These are phyloP conservation scores for Syzygium aqueum DNA, from an alignment of 345 rosid species.

Conservation along the genomic window DNA sequence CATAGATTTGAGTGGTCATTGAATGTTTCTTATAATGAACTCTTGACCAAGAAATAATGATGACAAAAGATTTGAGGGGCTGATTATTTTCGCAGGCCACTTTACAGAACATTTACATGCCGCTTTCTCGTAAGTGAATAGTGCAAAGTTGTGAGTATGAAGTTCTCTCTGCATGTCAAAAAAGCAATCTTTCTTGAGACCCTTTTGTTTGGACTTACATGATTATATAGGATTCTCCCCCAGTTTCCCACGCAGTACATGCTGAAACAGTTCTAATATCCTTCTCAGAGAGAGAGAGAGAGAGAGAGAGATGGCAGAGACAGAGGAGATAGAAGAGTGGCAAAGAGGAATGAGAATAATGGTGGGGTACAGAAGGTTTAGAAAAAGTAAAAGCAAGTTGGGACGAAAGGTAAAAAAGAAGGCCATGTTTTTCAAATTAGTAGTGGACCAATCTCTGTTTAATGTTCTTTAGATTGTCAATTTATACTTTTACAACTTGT, in stretches of 20 bases:
- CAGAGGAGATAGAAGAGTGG: neutral
- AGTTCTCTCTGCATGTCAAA: conserved; percentile 11
- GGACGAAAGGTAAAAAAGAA: neutral
- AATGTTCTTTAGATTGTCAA: neutral
- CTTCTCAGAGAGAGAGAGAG: neutral
- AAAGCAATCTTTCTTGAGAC: conserved; percentile 2
- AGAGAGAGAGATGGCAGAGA: neutral
- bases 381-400: neutral
- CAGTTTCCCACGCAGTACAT: neutral
- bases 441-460: neutral
- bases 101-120: neutral
- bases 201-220: conserved; percentile 27
- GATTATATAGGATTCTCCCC: conserved; percentile 5
- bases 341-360: neutral
- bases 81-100: neutral
- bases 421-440: neutral
- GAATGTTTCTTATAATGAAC: neutral
- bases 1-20: neutral
- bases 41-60: neutral
- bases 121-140: neutral
- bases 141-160: neutral
- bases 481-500: neutral
- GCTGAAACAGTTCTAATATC: neutral
- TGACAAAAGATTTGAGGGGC: neutral
- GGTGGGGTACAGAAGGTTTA: neutral